Evolutionary conservation across 2,329 filamentous ascomycete genomes (phyloP), one percentile per base, ranked within the genome.

Genomic region (Alternaria solani): DNA sequence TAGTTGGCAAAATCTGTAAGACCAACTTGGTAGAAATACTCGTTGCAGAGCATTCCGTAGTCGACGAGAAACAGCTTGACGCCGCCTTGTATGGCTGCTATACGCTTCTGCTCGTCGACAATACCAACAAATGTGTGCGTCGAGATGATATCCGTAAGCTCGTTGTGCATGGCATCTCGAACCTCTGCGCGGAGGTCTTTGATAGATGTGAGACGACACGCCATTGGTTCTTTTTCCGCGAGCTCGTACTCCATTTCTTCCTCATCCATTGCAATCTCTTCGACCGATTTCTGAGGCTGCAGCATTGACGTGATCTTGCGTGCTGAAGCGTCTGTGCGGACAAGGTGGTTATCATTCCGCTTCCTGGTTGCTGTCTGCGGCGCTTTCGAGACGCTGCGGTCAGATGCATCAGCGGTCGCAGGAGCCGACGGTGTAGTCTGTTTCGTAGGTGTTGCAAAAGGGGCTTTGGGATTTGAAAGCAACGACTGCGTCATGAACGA

Each of bases 291-390:
- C 38, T 81, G 73, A 7, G 88, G 85, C n/a, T 88, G 85, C 32
- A 99, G 87, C 94, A 99, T 98, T 62, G 92, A 93, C 0, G 95
- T 99, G 64, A 99, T 99, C 77, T 99, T 99, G 59, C 94, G 91
- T 65, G 92, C 85, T 60, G 90, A 91, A 1, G 92, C 89, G 75
- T 99, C 95, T 11, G 94, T 98, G 20, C 95, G 89, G 3, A 99
- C 89, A 12, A 99, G 87, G 56, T 91, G 96, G 74, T 96, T 96
- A 72, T 95, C 92, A 65, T 93, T 90, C 1, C 89, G 86, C 49
- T 73, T 79, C 42, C 74, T 78, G 7, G 73, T 63, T 4, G 49
- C 44, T n/a, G 68, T 71, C 30, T 61, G 73, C 2, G 66, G 62
- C 11, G 51, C 76, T 63, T 77, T 79, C 11, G 79, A 52, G 20